Evolutionary conservation across 1,284 basidiomycete genomes (phyloP).

Genomic region (Athelia psychrophila): DNA sequence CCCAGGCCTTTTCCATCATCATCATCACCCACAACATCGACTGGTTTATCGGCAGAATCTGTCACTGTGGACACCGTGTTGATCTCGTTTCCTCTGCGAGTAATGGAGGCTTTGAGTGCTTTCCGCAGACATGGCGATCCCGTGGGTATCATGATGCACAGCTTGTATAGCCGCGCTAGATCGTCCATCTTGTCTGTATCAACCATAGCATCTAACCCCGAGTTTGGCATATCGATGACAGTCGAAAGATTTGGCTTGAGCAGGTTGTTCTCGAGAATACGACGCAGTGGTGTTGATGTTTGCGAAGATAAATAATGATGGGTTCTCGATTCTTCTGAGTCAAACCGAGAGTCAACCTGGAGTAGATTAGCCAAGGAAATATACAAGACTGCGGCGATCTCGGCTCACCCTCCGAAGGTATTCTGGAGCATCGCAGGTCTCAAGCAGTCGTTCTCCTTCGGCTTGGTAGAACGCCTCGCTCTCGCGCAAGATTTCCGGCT

Average conservation of each 20-base stretch:
- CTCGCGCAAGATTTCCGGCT: slow-evolving; percentile 79
- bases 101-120: slow-evolving; percentile 75
- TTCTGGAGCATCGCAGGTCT: slow-evolving; percentile 77
- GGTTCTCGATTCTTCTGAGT: slow-evolving; percentile 86
- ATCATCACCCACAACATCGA: slow-evolving; percentile 35
- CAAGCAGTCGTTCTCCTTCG: slow-evolving; percentile 74
- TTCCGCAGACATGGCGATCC: slow-evolving; percentile 70
- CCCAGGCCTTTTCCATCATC: slow-evolving; percentile 44
- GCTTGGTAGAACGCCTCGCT: slow-evolving; percentile 79
- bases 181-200: slow-evolving; percentile 80
- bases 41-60: slow-evolving; percentile 33
- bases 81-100: slow-evolving; percentile 78
- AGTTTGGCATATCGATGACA: slow-evolving; percentile 80
- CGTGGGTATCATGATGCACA: slow-evolving; percentile 72
- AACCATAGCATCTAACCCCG: slow-evolving; percentile 88
- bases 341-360: slow-evolving; percentile 82
- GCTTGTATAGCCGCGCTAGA: slow-evolving; percentile 76
- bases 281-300: slow-evolving; percentile 69
- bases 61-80: slow-evolving; percentile 52
- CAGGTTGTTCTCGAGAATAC: slow-evolving; percentile 78
- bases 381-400: no score
- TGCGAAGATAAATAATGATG: slow-evolving; percentile 85
- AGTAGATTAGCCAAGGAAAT: background rate
- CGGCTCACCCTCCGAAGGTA: slow-evolving; percentile 80
- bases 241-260: slow-evolving; percentile 75